Evolutionary conservation across 306 rosid species (phyloP).

Genomic region (Rosa chinensis): DNA sequence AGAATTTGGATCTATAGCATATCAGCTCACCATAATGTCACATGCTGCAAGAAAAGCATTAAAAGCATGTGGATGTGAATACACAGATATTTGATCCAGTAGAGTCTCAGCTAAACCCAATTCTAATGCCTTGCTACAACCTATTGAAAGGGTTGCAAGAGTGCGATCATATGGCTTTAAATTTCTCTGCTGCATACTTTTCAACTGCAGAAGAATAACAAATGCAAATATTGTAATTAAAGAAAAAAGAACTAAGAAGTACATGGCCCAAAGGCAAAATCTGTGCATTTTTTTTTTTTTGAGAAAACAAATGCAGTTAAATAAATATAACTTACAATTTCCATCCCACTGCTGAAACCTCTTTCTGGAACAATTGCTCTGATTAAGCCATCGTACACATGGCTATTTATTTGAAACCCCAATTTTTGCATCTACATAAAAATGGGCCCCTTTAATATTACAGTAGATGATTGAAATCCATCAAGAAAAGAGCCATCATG

Average conservation of each 20-base stretch:
- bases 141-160: conserved; percentile 60
- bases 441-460: conserved; percentile 28
- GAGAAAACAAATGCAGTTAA: conserved; percentile 4
- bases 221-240: not conserved
- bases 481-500: not conserved
- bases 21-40: conserved; percentile 60
- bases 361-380: conserved; percentile 54
- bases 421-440: conserved; percentile 73
- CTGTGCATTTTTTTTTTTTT: not conserved
- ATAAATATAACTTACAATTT: conserved; percentile 51
- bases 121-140: conserved; percentile 58
- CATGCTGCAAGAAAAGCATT: conserved; percentile 66
- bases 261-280: not conserved
- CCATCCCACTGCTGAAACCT: conserved; percentile 51
- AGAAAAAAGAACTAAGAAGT: not conserved
- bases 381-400: conserved; percentile 58
- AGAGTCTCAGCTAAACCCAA: conserved; percentile 74
- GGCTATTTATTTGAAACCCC: conserved; percentile 66
- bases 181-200: conserved; percentile 56
- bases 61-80: conserved; percentile 46
- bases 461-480: not conserved
- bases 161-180: conserved; percentile 67
- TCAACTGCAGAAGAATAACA: conserved; percentile 53
- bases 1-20: conserved; percentile 19
- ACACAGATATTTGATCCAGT: conserved; percentile 51